Evolutionary conservation across 2,329 filamentous ascomycete species (phyloP).

Genomic region (Sphaceloma murrayae): DNA sequence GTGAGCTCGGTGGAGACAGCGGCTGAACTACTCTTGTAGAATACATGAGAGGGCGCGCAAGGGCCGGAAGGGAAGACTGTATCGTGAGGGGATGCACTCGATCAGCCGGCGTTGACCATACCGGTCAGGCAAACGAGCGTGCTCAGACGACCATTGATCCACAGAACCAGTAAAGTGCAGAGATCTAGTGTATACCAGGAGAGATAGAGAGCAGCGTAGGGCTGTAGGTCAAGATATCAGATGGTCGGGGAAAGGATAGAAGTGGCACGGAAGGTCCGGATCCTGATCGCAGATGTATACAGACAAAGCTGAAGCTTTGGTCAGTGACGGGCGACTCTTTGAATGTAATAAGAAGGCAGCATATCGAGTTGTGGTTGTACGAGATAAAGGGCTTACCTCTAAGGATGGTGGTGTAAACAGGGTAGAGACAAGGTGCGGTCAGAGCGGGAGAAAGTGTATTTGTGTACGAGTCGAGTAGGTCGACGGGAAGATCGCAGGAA

Average conservation of each 20-base stretch:
- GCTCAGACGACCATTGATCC: slow-evolving; percentile 3
- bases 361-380: slow-evolving; percentile 9
- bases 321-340: slow-evolving; percentile 1
- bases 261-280: not conserved
- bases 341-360: not conserved
- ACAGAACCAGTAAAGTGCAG: not conserved
- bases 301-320: slow-evolving; percentile 5
- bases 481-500: not conserved
- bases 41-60: slow-evolving; percentile 16
- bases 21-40: slow-evolving; percentile 31
- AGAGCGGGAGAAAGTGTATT: slow-evolving; percentile 8
- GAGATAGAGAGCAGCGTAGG: not conserved
- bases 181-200: not conserved
- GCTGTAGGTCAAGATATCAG: too few species aligned
- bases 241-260: not conserved
- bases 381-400: slow-evolving; percentile 5
- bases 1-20: slow-evolving; percentile 42
- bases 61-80: slow-evolving; percentile 10
- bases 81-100: not conserved
- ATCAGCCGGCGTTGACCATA: slow-evolving; percentile 6
- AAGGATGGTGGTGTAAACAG: not conserved
- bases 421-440: slow-evolving; percentile 4
- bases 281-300: slow-evolving; percentile 4
- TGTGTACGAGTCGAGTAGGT: slow-evolving; percentile 6
- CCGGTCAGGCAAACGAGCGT: not conserved